phyloP scores from a whole-genome alignment of 2,329 filamentous ascomycete genomes.

The Thermothelomyces thermophilus region DNA sequence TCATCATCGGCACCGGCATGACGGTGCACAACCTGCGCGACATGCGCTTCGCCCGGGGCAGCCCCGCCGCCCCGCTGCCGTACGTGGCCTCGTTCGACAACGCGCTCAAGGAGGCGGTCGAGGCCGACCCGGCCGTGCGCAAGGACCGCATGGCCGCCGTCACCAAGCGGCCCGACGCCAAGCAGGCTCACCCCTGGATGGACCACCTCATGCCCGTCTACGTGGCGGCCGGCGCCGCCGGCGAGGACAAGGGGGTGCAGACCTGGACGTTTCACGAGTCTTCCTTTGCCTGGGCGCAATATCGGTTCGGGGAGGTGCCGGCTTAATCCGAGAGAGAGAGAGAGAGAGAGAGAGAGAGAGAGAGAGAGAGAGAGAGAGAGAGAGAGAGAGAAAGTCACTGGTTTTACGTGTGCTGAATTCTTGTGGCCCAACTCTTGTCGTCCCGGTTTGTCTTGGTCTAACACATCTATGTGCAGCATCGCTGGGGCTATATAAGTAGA shows the following conservation, averaged over 20 bases:
- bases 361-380: no score
- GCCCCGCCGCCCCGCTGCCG: constrained; percentile 40
- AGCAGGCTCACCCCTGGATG: constrained; percentile 42
- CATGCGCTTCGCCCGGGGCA: constrained; percentile 39
- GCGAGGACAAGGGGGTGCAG: constrained; percentile 36
- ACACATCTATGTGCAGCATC: no score
- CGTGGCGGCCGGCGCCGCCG: constrained; percentile 41
- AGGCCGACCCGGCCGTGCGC: constrained; percentile 33
- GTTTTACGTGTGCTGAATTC: no score
- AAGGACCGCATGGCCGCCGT: constrained; percentile 36
- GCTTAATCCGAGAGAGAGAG: not conserved
- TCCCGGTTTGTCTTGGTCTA: no score
- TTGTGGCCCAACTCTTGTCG: no score
- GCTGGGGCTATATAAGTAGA: no score
- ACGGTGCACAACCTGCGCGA: constrained; percentile 65
- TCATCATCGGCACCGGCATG: constrained; percentile 68
- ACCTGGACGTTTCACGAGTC: constrained; percentile 42
- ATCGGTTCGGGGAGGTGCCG: constrained; percentile 38
- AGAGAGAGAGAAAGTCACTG: no score
- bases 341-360: no score
- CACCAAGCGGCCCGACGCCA: constrained; percentile 38
- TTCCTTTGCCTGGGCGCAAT: constrained; percentile 42
- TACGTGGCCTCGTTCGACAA: constrained; percentile 60
- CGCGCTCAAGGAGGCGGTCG: constrained; percentile 59
- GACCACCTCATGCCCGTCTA: constrained; percentile 46